Base-by-base conservation (phyloP, 257 asterid genomes). In the Solanum dulcamara region DNA sequence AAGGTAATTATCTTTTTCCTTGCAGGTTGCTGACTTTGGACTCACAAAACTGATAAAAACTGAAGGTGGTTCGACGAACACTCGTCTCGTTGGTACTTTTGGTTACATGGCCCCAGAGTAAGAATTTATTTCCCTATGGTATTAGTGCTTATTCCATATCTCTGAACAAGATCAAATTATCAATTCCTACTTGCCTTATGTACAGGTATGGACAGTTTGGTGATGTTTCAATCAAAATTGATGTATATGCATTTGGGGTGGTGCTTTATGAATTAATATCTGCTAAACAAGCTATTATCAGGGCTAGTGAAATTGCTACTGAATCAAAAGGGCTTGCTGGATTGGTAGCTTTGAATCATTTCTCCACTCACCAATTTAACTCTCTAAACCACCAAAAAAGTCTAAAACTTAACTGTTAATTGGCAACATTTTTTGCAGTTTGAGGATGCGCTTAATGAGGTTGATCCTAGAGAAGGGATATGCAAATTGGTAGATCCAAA, bases 61-160 rank as follows among this genome's bases (percentile, higher is more conserved):
- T 28, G 98, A 97, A 37, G 90, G 96, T 83, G 88, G 89, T 85
- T 95, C 98, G 42, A 38, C 93, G 46, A 94, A 91, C 81, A 94
- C 98, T 38, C 95, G 98, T 60, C 93, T 95, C 4, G 94, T 94
- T 67, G 98, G 98, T 32, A 95, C 98, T 6, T 94, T 94, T 33
- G 98, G 98, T 57, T 95, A 95, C 92, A 92, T 95, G 97, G 93
- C 97, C 80, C 98, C 98, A 5, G 98, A 94, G 97, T 95, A 90
- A 86, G 93, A 67, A 33, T 64, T 20, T 68, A 4, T 57, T 75
- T 80, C 32, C 24, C 32, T 38, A 2, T 44, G 33, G 20, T 12
- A 72, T 7, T 75, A 44, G 60, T 75, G 26, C 38, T 75, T 40
- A 3, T 70, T 33, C 30, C 12, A 22, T n/a, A 48, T 26, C 51